Percentiles rank a stretch among this genome's conserved stretches.
Evolutionary conservation across 2,329 filamentous ascomycete genomes (phyloP).

Genomic region (Fusarium chaquense): DNA sequence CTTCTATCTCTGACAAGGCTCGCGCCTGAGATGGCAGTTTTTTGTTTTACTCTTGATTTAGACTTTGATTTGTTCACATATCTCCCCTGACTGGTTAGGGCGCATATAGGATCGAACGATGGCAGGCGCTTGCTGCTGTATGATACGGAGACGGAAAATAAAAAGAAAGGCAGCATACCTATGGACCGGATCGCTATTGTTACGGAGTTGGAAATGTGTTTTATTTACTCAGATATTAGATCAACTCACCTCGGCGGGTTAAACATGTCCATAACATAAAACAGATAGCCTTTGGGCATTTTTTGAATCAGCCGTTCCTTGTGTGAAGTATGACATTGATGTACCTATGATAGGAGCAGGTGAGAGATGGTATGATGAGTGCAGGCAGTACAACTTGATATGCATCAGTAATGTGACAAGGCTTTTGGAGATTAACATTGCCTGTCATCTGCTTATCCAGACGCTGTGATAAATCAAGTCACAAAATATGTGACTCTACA

Average conservation of each 20-base stretch:
- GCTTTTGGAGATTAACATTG: not conserved
- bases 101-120: slow-evolving; percentile 24
- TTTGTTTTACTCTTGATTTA: slow-evolving; percentile 28
- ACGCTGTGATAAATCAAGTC: not conserved
- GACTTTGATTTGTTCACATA: slow-evolving; percentile 18
- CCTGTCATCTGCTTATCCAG: not conserved
- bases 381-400: not conserved
- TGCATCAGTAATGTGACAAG: not conserved
- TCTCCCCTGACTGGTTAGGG: slow-evolving; percentile 20
- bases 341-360: not conserved
- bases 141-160: slow-evolving; percentile 19
- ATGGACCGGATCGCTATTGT: slow-evolving; percentile 10
- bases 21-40: slow-evolving; percentile 25
- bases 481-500: not conserved
- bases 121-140: slow-evolving; percentile 33
- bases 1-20: not conserved
- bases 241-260: not conserved
- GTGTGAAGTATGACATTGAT: not conserved
- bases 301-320: not conserved
- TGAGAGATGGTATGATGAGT: not conserved
- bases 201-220: slow-evolving; percentile 11
- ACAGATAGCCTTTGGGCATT: not conserved
- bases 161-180: slow-evolving; percentile 16
- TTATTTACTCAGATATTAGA: not conserved
- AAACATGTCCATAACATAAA: not conserved